Evolutionary conservation across 1,284 basidiomycete species (phyloP), one percentile per base, ranked within the genome.

Genomic region (Dichomitus squalens): DNA sequence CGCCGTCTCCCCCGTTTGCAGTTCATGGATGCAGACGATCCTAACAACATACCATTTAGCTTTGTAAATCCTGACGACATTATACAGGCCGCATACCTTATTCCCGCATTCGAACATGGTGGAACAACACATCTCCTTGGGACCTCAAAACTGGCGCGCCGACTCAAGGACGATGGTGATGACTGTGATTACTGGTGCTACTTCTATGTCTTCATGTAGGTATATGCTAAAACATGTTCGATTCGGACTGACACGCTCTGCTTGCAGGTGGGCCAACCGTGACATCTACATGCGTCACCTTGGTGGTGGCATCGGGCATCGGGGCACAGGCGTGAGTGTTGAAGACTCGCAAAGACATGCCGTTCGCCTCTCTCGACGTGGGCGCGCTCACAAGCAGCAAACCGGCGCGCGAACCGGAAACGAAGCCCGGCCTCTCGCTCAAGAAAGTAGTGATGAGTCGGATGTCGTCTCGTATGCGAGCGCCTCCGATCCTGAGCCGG

Each of bases 1-100:
- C 33, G 41, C 34, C 44, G 44, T 1, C 54, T 50, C 4, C 53
- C 53, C 2, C 46, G 50, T 4, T 2, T 59, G 1, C 33, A 14
- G 1, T 59, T 56, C 21, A 7, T 48, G 1, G 27, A 49, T 18
- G 20, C 39, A 1, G 11, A 18, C 5, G 49, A 56, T 25, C 27
- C 40, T 1, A 59, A 68, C 27, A 48, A 35, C 0, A 38, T 64
- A 7, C 66, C 70, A 0, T 75, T 71, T 47, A 68, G 66, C 0
- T 75, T 75, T 58, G 38, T 75, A n/a, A 62, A 73, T 54, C 73
- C 73, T 0, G 35, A 47, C 1, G 54, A 67, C 12, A 66, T 75
- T 2, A 53, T 74, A 16, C 68, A 68, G 1, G 70, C 55, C 0
- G 55, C 56, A 0, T 71, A 75, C 43, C 40, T 75, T 8, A 68